Conservation (phyloP, 305 asterid genomes). For the Ilex paraguariensis region DNA sequence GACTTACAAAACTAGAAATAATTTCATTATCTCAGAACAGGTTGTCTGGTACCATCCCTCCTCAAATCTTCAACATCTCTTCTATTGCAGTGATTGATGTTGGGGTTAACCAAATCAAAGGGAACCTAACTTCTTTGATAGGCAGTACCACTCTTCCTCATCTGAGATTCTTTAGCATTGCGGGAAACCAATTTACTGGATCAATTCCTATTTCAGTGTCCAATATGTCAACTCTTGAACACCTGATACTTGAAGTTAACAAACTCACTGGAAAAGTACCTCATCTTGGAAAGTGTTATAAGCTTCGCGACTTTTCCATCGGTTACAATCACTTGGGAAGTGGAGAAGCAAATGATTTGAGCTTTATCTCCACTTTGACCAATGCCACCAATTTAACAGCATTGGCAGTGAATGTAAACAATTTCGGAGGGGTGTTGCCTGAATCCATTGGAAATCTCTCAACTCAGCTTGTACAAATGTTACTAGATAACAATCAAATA, state of each 20-base stretch:
- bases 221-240: not conserved
- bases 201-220: slow-evolving; percentile 3
- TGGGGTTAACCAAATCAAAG: not conserved
- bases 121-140: slow-evolving; percentile 2
- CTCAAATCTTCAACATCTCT: slow-evolving; percentile 3
- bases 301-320: not conserved
- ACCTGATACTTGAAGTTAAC: not conserved
- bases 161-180: not conserved
- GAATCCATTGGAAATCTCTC: slow-evolving; percentile 14
- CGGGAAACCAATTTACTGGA: not conserved
- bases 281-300: not conserved
- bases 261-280: not conserved
- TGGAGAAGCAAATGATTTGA: too few species aligned
- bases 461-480: slow-evolving; percentile 11
- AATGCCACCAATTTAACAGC: slow-evolving; percentile 12
- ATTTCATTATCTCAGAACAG: not conserved
- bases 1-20: not conserved
- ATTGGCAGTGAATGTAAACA: slow-evolving; percentile 14
- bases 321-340: too few species aligned
- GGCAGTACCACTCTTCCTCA: not conserved
- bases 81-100: not conserved
- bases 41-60: slow-evolving; percentile 3
- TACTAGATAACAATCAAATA: slow-evolving; percentile 10
- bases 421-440: slow-evolving; percentile 18
- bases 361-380: not conserved